Conservation (phyloP, 2,329 filamentous ascomycete genomes). For the Xylariaceae sp. region DNA sequence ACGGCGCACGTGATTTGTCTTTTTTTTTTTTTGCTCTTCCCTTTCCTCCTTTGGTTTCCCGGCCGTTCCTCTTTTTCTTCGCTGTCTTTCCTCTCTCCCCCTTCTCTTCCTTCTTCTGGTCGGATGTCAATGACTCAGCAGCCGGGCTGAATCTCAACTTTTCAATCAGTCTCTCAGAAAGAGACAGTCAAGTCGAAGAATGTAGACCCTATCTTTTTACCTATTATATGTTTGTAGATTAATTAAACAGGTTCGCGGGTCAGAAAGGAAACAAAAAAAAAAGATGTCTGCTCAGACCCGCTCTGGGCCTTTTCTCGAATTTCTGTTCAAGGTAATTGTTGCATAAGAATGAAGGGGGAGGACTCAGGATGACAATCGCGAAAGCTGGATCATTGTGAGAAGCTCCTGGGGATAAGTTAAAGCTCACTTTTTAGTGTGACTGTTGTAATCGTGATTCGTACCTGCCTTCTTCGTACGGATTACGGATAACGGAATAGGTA, state of each 20-base stretch:
- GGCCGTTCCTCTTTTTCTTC: neutral
- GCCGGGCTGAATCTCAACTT: neutral
- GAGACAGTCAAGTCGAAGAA: no score
- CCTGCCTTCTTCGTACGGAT: no score
- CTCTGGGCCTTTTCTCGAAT: neutral
- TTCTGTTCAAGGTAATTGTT: neutral
- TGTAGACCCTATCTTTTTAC: no score
- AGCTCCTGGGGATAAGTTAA: no score
- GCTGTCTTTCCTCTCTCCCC: neutral
- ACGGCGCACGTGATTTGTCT: no score
- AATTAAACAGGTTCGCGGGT: neutral
- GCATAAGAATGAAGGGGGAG: neutral
- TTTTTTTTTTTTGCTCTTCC: neutral
- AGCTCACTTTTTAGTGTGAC: no score
- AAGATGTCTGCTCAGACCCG: neutral
- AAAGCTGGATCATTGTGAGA: no score
- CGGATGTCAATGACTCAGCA: neutral
- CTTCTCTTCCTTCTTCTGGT: neutral
- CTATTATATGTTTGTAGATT: neutral
- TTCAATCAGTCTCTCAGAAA: neutral
- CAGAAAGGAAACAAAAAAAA: neutral
- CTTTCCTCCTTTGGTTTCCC: neutral
- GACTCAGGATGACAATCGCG: neutral
- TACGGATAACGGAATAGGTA: no score
- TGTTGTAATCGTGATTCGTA: no score